Evolutionary conservation across 108 stramenopile genomes (phyloP).

Genomic region (Poteriospumella lacustris): DNA sequence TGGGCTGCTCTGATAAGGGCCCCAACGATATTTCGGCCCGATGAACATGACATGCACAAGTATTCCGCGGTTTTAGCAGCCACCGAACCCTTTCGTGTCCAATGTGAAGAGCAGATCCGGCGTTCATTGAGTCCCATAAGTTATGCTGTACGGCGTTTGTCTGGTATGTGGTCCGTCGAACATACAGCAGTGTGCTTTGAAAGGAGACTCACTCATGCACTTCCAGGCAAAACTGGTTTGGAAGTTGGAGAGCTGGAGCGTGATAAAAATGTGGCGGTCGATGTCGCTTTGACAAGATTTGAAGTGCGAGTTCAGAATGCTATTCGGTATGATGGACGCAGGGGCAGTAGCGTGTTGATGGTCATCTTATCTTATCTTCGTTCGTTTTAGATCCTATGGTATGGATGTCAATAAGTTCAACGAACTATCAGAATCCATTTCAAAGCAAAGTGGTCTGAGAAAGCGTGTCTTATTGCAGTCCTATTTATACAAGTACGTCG

Average conservation of each 20-base stretch:
- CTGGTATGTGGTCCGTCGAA: neutral
- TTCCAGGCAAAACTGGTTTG: neutral
- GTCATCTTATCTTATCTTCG: neutral
- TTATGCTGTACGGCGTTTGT: neutral
- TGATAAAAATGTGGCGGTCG: neutral
- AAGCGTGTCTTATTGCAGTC: neutral
- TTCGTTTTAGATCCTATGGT: neutral
- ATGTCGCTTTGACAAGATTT: neutral
- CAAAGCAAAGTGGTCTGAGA: neutral
- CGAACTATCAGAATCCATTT: neutral
- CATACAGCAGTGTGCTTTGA: neutral
- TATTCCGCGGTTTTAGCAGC: constrained; percentile 2
- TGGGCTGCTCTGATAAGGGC: constrained; percentile 1
- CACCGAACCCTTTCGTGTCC: neutral
- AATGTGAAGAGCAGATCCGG: neutral
- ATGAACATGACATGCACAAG: neutral
- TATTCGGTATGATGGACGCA: neutral
- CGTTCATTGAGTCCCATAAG: neutral
- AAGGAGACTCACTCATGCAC: neutral
- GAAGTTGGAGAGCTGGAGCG: neutral
- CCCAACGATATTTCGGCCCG: neutral
- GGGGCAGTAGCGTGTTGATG: too few relatives aligned
- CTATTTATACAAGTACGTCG: constrained; percentile 1
- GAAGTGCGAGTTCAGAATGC: neutral
- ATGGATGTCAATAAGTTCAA: neutral